These are phyloP conservation scores for Leishmania martiniquensis DNA, from an alignment of 208 protist genomes.

Conservation along the genomic window DNA sequence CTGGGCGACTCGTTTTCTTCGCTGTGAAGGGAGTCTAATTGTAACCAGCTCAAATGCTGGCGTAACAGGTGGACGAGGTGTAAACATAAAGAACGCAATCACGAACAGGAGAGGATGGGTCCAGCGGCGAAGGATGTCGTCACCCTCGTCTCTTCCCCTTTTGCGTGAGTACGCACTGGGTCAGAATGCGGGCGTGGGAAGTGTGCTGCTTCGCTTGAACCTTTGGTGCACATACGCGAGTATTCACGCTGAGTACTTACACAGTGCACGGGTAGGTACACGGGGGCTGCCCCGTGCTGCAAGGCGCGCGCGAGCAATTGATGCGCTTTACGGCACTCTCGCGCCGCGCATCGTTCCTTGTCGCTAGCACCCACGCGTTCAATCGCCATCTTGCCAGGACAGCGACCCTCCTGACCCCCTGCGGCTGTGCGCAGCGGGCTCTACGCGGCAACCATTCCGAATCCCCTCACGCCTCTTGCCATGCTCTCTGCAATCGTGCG, in stretches of 20 bases:
- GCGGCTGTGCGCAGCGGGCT: not conserved
- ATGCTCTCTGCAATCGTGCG: not conserved
- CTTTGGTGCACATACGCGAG: not conserved
- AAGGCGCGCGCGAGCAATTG: not conserved
- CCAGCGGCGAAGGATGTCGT: not conserved
- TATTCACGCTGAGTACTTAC: not conserved
- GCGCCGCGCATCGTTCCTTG: too few relatives aligned
- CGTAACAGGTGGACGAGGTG: not conserved
- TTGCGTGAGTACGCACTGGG: not conserved
- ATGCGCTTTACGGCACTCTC: not conserved
- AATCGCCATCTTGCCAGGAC: not conserved
- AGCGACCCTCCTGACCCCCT: not conserved
- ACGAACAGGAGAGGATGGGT: not conserved
- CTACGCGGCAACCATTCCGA: not conserved
- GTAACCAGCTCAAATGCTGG: constrained; percentile 2
- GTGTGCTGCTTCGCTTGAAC: not conserved
- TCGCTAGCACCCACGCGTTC: not conserved
- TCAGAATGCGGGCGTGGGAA: not conserved
- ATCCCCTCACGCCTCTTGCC: not conserved
- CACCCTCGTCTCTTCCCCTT: not conserved
- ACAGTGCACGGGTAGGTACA: not conserved
- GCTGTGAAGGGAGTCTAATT: not conserved
- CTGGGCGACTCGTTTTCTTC: not conserved
- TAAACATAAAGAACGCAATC: not conserved
- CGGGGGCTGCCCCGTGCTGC: not conserved